A percentile compares a stretch with the other conserved stretches of the same genome.
phyloP scores from a whole-genome alignment of 768 basidiomycete species.

The Kwoniella pini region DNA sequence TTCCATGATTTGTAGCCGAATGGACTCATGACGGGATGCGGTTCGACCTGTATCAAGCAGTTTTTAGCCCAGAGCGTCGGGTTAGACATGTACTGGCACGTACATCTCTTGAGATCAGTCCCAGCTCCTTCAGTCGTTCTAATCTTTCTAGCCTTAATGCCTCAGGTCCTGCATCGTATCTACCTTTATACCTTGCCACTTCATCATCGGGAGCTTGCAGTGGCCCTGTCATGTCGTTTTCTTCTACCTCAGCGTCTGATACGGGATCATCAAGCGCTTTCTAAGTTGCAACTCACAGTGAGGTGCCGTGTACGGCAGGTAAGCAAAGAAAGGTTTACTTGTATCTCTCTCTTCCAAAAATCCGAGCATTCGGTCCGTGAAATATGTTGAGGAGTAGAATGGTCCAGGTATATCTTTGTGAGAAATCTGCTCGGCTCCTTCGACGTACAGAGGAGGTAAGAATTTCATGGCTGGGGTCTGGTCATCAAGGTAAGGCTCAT shows the following conservation, averaged over 20 bases:
- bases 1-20: constrained; percentile 35
- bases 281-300: constrained; percentile 32
- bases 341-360: constrained; percentile 28
- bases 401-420: constrained; percentile 34
- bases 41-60: constrained; percentile 17
- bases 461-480: constrained; percentile 39
- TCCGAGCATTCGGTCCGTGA: constrained; percentile 26
- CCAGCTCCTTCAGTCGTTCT: constrained; percentile 35
- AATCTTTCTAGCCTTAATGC: constrained; percentile 38
- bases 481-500: constrained; percentile 33
- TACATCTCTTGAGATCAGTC: constrained; percentile 35
- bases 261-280: constrained; percentile 1
- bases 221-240: constrained; percentile 27
- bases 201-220: constrained; percentile 37
- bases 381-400: constrained; percentile 45
- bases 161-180: constrained; percentile 49
- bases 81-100: neutral
- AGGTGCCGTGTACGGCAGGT: constrained; percentile 49
- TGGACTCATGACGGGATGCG: constrained; percentile 40
- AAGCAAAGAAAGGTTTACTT: constrained; percentile 48
- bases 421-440: constrained; percentile 31
- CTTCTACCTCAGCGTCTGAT: no score
- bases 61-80: neutral
- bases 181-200: constrained; percentile 40
- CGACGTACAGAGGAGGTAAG: constrained; percentile 38